Evolutionary conservation across 2,329 filamentous ascomycete genomes (phyloP).

Genomic region (Colletotrichum phormii): DNA sequence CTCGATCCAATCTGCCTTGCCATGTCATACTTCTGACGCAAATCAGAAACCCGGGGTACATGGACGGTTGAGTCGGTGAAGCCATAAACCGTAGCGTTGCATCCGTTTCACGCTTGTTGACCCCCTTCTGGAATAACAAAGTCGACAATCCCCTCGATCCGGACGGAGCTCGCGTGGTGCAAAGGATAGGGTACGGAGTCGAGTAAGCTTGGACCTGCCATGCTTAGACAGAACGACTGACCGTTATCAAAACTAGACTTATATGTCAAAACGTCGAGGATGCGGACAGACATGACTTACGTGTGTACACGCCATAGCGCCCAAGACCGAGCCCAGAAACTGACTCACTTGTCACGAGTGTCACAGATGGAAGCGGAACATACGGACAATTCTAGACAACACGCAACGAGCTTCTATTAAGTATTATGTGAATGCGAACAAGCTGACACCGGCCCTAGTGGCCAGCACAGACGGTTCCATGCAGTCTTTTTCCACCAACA

Average conservation of each 20-base stretch:
- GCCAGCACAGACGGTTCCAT: conserved; percentile 35
- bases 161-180: neutral
- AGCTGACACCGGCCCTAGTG: conserved; percentile 37
- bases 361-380: neutral
- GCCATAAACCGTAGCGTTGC: conserved; percentile 6
- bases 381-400: conserved; percentile 10
- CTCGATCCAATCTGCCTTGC: neutral
- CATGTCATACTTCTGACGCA: neutral
- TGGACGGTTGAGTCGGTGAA: no score
- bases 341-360: conserved; percentile 5
- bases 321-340: neutral
- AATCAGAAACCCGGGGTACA: neutral
- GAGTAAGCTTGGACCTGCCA: neutral
- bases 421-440: conserved; percentile 50
- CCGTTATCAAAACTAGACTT: neutral
- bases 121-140: conserved; percentile 19
- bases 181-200: neutral
- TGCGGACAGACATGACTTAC: neutral
- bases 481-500: conserved; percentile 33
- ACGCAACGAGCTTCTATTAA: conserved; percentile 56
- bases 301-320: conserved; percentile 10
- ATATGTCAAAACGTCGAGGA: conserved; percentile 11
- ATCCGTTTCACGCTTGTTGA: conserved; percentile 27
- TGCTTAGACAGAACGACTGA: neutral
- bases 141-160: neutral